Evolutionary conservation across 1,284 basidiomycete species (phyloP).

Genomic region (Lentinus polychrous): DNA sequence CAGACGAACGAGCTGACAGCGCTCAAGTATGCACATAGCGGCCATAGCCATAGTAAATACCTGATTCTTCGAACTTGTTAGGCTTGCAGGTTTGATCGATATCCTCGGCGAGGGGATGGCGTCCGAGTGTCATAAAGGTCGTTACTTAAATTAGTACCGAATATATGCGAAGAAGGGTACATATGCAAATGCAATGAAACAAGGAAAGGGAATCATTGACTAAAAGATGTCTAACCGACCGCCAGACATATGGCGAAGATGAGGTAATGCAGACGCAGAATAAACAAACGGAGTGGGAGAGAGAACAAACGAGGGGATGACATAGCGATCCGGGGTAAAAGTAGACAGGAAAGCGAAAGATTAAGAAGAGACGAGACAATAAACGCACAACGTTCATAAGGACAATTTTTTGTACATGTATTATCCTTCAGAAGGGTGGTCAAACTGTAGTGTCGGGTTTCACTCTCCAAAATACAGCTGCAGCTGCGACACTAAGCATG

Average conservation of each 20-base stretch:
- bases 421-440: slow-evolving; percentile 1
- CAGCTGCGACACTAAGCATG: slow-evolving; percentile 53
- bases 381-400: neutral
- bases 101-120: neutral
- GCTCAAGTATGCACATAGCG: too few relatives aligned
- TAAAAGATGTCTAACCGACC: neutral
- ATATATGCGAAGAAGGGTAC: slow-evolving; percentile 1
- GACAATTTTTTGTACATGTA: slow-evolving; percentile 5
- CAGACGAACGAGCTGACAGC: too few relatives aligned
- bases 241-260: neutral
- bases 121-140: slow-evolving; percentile 2
- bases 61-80: too few relatives aligned
- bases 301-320: neutral
- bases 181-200: slow-evolving; percentile 5
- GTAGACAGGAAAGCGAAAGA: neutral
- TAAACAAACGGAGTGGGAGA: neutral
- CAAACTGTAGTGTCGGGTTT: slow-evolving; percentile 32
- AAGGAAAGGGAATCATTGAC: slow-evolving; percentile 1
- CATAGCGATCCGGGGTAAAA: neutral
- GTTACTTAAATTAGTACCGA: slow-evolving; percentile 6
- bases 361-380: neutral
- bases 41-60: too few relatives aligned
- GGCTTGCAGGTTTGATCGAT: too few relatives aligned
- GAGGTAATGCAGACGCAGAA: neutral
- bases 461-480: slow-evolving; percentile 65